Conservation (phyloP, 345 rosid genomes). For the Populus nigra region DNA sequence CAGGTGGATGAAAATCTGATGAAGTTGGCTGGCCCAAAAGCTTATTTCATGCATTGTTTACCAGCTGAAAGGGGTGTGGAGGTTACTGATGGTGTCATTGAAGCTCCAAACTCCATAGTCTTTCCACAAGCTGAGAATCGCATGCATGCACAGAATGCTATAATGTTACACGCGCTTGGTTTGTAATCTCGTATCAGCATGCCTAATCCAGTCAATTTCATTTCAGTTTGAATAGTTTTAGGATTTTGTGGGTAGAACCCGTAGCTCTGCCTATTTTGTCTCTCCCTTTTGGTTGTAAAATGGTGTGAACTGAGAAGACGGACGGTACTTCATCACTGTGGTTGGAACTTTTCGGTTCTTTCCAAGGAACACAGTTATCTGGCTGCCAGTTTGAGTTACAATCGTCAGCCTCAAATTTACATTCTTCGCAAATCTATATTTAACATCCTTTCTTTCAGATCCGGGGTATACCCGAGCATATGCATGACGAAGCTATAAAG, state of each 20-base stretch:
- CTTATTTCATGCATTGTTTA: conserved; percentile 94
- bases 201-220: neutral
- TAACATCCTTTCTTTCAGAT: neutral
- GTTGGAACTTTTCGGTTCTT: neutral
- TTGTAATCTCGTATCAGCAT: conserved; percentile 2
- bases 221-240: neutral
- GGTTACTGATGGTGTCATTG: conserved; percentile 80
- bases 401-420: neutral
- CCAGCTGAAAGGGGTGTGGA: conserved; percentile 98
- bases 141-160: conserved; percentile 90
- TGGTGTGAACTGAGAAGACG: neutral
- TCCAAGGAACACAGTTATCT: neutral
- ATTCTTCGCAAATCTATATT: neutral
- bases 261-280: no score
- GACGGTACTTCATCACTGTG: neutral
- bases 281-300: neutral
- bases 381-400: neutral
- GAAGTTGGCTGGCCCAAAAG: conserved; percentile 82
- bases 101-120: conserved; percentile 85
- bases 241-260: neutral
- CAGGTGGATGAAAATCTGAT: conserved; percentile 85
- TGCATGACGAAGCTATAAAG: neutral
- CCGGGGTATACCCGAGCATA: neutral
- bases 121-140: conserved; percentile 96
- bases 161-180: conserved; percentile 79